A percentile compares a stretch with the other conserved stretches of the same genome.
phyloP scores from a whole-genome alignment of 306 rosid species.

The Dalbergia cochinchinensis region DNA sequence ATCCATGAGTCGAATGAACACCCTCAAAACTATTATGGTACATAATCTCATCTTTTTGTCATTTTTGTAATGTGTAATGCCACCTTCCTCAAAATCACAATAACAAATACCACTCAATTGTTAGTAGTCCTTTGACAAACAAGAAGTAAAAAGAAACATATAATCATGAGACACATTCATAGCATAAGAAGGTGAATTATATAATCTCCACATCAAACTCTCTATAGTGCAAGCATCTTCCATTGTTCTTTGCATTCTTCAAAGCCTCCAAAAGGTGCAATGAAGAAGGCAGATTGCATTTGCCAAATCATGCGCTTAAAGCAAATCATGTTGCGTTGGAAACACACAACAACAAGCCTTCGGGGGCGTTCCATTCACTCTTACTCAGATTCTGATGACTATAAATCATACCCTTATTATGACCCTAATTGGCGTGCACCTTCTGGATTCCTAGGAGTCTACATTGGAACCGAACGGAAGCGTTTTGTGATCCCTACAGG shows the following conservation, averaged over 20 bases:
- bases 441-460: conserved; percentile 54
- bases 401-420: too few species aligned
- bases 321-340: conserved; percentile 42
- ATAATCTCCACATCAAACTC: too few species aligned
- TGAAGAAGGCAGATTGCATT: not conserved
- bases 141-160: not conserved
- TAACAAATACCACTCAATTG: not conserved
- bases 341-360: conserved; percentile 25
- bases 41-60: not conserved
- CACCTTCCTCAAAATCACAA: not conserved
- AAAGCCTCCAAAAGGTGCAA: not conserved
- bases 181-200: too few species aligned
- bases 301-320: conserved; percentile 23
- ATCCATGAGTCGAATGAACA: too few species aligned
- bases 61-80: not conserved
- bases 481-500: conserved; percentile 62
- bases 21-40: not conserved
- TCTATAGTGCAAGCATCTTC: too few species aligned
- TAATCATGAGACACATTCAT: not conserved
- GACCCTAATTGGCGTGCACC: conserved; percentile 21
- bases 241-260: not conserved
- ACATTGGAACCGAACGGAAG: conserved; percentile 52
- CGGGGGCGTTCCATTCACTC: not conserved
- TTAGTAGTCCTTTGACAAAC: not conserved
- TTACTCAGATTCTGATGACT: too few species aligned